Conservation (phyloP, 2,329 filamentous ascomycete genomes). For the Nannizzia gypsea region DNA sequence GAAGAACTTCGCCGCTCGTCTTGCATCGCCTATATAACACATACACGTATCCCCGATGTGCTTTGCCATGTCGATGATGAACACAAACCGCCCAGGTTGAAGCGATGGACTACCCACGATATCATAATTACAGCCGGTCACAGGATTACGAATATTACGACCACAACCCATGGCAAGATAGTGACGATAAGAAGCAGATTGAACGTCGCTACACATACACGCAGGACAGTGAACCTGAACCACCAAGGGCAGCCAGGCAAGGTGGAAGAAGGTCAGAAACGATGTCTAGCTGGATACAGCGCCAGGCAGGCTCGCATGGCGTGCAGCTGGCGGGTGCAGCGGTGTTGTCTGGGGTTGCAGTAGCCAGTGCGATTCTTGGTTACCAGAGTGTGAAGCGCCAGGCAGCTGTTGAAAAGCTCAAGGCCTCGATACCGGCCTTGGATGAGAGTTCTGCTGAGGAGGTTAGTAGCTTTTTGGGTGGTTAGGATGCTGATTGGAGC, state of each 20-base stretch:
- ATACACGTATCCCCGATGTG: neutral
- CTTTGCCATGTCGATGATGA: neutral
- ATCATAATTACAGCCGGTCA: conserved; percentile 4
- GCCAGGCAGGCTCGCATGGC: conserved; percentile 31
- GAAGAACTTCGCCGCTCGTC: neutral
- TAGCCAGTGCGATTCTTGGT: conserved; percentile 43
- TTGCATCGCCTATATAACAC: neutral
- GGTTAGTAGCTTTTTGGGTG: conserved; percentile 24
- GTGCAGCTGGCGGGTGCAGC: conserved; percentile 34
- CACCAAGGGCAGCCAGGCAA: neutral
- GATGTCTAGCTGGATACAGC: conserved; percentile 37
- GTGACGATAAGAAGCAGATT: conserved; percentile 5
- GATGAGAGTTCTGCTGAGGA: conserved; percentile 41
- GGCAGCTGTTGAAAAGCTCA: conserved; percentile 46
- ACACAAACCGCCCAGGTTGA: neutral
- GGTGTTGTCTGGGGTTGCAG: conserved; percentile 33
- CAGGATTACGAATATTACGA: conserved; percentile 5
- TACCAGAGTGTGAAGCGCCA: conserved; percentile 45
- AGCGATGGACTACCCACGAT: neutral
- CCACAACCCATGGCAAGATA: neutral
- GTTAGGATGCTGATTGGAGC: neutral
- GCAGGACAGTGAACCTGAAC: neutral
- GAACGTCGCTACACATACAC: neutral
- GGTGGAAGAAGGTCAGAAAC: conserved; percentile 6
- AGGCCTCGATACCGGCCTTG: conserved; percentile 48